Evolutionary conservation across 345 rosid species (phyloP), one percentile per base, ranked within the genome.

Genomic region (Camelina neglecta): DNA sequence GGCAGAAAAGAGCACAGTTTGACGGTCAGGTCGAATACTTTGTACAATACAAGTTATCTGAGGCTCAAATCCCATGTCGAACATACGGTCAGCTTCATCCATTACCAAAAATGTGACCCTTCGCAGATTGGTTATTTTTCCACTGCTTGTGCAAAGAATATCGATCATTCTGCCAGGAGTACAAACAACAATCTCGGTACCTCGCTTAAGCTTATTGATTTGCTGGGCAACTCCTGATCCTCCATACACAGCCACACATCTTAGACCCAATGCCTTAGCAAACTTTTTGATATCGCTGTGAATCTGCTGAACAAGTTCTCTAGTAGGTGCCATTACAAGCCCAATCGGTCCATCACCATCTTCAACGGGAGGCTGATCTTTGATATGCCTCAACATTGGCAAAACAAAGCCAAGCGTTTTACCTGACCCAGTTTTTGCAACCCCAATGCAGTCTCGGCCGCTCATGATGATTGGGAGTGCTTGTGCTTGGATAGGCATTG

Each of bases 31-130:
- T 12, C 86, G 85, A 71, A 90, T 93, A 72, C 89, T 93, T 72
- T 93, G 96, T 60, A 93, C 88, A 75, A 89, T 87, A 65, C 94
- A 81, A 38, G 89, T 89, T 18, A 90, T 93, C 65, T 90, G 98
- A 60, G 96, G 94, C 82, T 90, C 94, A 75, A 90, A 89, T 24
- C 98, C 94, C 96, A 89, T 87, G 82, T 93, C 98, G 76, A 90
- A 90, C 98, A 93, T 90, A 54, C 94, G 81, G 78, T 90, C 98
- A 11, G 98, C 96, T 84, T 93, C 96, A 78, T 93, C 96, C 94
- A 93, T 84, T 55, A 89, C 96, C 56, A 93, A 67, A 67, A 82
- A 90, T 2, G 96, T 87, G 66, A 87, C 97, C 75, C 96, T 83
- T 8, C 86, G 83, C 59, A 90, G 85, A 82, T 92, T 92, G 10